These are phyloP conservation scores for Aureobasidium pullulans DNA, from an alignment of 2,329 filamentous ascomycete genomes.

Conservation along the genomic window DNA sequence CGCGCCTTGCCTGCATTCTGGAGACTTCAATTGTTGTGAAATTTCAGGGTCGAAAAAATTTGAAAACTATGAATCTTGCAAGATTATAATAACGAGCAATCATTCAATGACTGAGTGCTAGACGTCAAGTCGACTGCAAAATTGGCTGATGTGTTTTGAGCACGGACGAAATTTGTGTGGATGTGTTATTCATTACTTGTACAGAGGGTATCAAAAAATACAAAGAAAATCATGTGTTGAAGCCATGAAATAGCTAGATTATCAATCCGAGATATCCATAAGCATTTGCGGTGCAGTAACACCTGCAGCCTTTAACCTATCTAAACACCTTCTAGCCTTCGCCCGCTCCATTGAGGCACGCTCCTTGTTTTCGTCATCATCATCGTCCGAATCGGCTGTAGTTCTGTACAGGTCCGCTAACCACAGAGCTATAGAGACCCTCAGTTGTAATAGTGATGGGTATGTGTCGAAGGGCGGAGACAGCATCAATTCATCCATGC, in stretches of 20 bases:
- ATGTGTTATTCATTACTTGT: neutral
- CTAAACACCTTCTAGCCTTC: neutral
- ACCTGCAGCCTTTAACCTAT: constrained; percentile 1
- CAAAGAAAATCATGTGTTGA: no score
- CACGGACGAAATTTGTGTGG: constrained; percentile 6
- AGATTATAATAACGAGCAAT: neutral
- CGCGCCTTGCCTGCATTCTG: neutral
- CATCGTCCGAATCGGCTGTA: neutral
- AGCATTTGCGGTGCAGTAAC: neutral
- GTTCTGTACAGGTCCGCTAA: constrained; percentile 56
- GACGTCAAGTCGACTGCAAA: neutral
- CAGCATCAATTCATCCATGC: constrained; percentile 64
- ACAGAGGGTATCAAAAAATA: no score
- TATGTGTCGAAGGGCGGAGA: constrained; percentile 64
- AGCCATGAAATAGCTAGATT: neutral
- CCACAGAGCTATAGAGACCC: constrained; percentile 69
- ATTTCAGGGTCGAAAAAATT: neutral
- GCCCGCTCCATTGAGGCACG: neutral
- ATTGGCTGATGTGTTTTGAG: neutral
- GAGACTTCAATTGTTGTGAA: neutral
- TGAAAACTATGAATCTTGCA: neutral
- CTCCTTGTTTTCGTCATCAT: neutral
- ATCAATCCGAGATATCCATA: neutral
- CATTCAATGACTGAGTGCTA: no score
- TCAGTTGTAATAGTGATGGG: constrained; percentile 58